These are phyloP conservation scores for Pholiota molesta DNA, from an alignment of 768 basidiomycete species.

Conservation along the genomic window DNA sequence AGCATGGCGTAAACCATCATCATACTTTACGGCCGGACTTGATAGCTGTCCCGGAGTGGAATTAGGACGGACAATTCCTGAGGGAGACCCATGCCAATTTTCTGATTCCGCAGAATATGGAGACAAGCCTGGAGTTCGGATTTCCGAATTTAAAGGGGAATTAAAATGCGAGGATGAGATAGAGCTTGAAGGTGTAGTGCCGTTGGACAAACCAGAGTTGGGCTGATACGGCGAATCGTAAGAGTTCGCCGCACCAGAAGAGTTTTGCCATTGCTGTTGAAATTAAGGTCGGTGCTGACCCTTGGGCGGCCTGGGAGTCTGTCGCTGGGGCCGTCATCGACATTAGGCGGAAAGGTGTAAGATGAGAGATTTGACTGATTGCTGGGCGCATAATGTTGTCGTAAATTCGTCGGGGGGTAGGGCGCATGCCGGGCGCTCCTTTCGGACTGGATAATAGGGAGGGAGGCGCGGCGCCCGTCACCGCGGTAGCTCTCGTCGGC, in stretches of 20 bases:
- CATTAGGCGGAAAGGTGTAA: conserved; percentile 61
- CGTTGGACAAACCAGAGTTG: conserved; percentile 51
- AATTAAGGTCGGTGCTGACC: conserved; percentile 48
- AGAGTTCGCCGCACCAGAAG: conserved; percentile 4
- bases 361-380: conserved; percentile 44
- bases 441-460: conserved; percentile 60
- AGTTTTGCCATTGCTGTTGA: conserved; percentile 39
- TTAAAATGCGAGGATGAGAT: conserved; percentile 50
- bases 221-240: conserved; percentile 55
- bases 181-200: conserved; percentile 53
- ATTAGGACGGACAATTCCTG: conserved; percentile 67
- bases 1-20: conserved; percentile 70
- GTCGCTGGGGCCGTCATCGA: conserved; percentile 40
- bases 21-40: conserved; percentile 63
- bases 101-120: conserved; percentile 50
- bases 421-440: conserved; percentile 57
- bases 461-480: conserved; percentile 63
- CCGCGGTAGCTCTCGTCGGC: conserved; percentile 41
- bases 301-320: conserved; percentile 46
- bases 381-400: conserved; percentile 49
- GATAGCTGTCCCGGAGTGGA: conserved; percentile 65
- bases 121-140: conserved; percentile 46
- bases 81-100: conserved; percentile 56
- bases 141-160: conserved; percentile 48
- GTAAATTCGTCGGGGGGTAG: conserved; percentile 52